phyloP scores from a whole-genome alignment of 257 asterid genomes.

The Salvia rosmarinus region DNA sequence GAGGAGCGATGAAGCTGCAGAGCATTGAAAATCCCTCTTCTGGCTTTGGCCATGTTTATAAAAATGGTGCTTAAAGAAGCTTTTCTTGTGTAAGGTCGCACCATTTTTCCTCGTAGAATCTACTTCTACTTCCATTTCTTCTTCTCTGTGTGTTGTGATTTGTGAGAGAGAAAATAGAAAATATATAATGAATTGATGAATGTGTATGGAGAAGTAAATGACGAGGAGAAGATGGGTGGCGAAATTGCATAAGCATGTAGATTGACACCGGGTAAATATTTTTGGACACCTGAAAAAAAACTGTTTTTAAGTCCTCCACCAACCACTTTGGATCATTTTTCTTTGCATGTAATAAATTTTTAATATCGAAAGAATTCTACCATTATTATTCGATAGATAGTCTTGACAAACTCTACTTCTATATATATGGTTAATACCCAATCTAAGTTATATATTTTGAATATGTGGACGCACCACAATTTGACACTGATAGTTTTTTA shows the following conservation, averaged over 20 bases:
- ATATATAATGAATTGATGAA: too few relatives aligned
- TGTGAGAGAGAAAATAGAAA: too few relatives aligned
- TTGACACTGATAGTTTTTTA: too few relatives aligned
- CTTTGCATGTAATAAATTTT: too few relatives aligned
- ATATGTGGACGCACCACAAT: too few relatives aligned
- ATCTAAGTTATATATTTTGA: too few relatives aligned
- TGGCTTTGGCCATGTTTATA: constrained; percentile 52
- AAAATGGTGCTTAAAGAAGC: constrained; percentile 10
- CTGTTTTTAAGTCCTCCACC: too few relatives aligned
- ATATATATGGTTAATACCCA: too few relatives aligned
- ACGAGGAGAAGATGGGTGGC: constrained; percentile 28
- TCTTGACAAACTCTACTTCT: too few relatives aligned
- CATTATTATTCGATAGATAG: too few relatives aligned
- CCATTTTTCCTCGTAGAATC: neutral
- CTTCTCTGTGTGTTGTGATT: neutral
- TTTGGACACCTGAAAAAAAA: constrained; percentile 38
- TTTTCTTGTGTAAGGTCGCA: constrained; percentile 39
- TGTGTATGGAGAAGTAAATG: constrained; percentile 3
- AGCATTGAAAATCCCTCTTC: constrained; percentile 49
- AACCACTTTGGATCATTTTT: too few relatives aligned
- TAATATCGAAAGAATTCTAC: too few relatives aligned
- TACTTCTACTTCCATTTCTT: constrained; percentile 17
- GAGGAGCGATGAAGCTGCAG: constrained; percentile 41
- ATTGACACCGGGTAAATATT: constrained; percentile 34
- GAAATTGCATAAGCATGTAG: constrained; percentile 32